A percentile compares a stretch with the other conserved stretches of the same genome.
phyloP scores from a whole-genome alignment of 1,284 basidiomycete genomes.

The Inonotus obliquus region DNA sequence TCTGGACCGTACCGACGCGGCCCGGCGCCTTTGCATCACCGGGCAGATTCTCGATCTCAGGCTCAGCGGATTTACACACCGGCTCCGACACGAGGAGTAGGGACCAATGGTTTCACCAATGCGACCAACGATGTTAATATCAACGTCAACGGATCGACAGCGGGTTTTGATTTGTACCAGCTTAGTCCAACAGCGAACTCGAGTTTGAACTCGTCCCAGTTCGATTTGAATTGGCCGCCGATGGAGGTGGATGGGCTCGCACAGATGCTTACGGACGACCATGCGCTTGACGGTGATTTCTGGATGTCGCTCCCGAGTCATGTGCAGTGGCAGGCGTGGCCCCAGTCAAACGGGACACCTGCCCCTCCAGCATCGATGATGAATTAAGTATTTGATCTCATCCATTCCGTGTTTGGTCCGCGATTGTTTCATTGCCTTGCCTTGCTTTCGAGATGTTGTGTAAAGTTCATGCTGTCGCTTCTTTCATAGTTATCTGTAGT shows the following conservation, averaged over 20 bases:
- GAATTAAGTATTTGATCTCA: background rate
- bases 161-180: constrained; percentile 10
- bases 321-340: constrained; percentile 18
- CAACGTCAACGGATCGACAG: background rate
- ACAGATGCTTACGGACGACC: constrained; percentile 18
- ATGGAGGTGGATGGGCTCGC: constrained; percentile 16
- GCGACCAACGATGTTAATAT: background rate
- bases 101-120: background rate
- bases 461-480: no score
- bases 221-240: constrained; percentile 18
- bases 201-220: constrained; percentile 14
- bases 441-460: no score
- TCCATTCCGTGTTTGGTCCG: no score
- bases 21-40: background rate
- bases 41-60: constrained; percentile 1
- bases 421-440: no score
- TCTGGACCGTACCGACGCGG: background rate
- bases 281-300: constrained; percentile 18
- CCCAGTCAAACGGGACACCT: constrained; percentile 2
- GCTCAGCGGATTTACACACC: constrained; percentile 6
- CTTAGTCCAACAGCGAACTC: background rate
- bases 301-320: constrained; percentile 18
- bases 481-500: no score
- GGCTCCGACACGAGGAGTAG: background rate
- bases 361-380: background rate